A percentile compares a stretch with the other conserved stretches of the same genome.
These are phyloP conservation scores for Lumnitzera littorea DNA, from an alignment of 345 rosid genomes.

Conservation along the genomic window DNA sequence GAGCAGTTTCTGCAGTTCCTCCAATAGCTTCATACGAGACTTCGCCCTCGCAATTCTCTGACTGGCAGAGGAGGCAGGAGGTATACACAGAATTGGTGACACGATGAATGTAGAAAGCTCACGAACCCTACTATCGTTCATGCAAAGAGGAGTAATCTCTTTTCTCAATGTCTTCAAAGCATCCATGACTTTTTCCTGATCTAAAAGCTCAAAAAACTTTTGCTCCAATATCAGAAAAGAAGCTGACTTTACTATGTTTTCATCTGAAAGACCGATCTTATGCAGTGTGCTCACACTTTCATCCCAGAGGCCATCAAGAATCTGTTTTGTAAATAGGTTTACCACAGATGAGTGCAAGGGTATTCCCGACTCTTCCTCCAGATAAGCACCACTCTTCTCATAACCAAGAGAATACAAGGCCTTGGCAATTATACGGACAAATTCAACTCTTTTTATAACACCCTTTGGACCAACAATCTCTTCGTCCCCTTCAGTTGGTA, in stretches of 20 bases:
- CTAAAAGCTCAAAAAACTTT: conserved; percentile 47
- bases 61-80: conserved; percentile 13
- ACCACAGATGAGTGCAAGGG: conserved; percentile 38
- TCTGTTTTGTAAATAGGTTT: conserved; percentile 33
- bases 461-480: conserved; percentile 57
- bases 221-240: conserved; percentile 55
- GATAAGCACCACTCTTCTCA: conserved; percentile 43
- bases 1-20: conserved; percentile 47
- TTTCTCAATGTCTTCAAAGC: conserved; percentile 59
- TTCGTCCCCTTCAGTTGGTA: conserved; percentile 41
- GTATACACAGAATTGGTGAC: conserved; percentile 22
- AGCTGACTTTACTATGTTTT: conserved; percentile 33
- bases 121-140: conserved; percentile 27
- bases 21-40: conserved; percentile 39
- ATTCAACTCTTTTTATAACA: conserved; percentile 50
- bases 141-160: conserved; percentile 48
- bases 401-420: conserved; percentile 62
- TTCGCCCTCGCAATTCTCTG: conserved; percentile 23
- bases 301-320: conserved; percentile 51
- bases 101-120: conserved; percentile 41
- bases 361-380: conserved; percentile 68
- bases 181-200: conserved; percentile 33
- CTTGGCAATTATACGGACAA: conserved; percentile 45
- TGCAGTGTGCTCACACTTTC: conserved; percentile 36
- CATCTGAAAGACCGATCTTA: conserved; percentile 38